phyloP scores from a whole-genome alignment of 2,329 filamentous ascomycete species.

The Calonectria pteridis region DNA sequence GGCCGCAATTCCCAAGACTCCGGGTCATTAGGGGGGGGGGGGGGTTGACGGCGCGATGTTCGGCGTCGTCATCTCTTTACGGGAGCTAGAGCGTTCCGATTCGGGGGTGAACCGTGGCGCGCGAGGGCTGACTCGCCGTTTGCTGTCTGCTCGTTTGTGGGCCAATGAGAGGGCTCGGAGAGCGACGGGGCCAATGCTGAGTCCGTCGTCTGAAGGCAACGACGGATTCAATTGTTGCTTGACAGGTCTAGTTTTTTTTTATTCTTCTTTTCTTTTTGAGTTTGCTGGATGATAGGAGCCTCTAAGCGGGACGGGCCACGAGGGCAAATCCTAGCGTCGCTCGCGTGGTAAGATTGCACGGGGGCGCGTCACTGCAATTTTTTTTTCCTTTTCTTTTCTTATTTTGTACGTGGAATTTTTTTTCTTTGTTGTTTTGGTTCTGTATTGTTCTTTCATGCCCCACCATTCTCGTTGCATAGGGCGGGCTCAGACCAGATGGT shows the following conservation, averaged over 20 bases:
- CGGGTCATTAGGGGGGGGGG: neutral
- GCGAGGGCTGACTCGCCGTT: constrained; percentile 20
- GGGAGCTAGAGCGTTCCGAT: neutral
- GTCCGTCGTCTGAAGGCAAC: neutral
- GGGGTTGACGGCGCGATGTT: constrained; percentile 7
- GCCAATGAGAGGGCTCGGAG: constrained; percentile 7
- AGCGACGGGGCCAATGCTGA: neutral
- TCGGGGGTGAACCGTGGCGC: constrained; percentile 1
- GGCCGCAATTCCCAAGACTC: neutral
- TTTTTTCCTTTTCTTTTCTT: neutral
- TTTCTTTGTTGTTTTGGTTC: neutral
- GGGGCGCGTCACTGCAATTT: neutral
- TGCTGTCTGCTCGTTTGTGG: constrained; percentile 17
- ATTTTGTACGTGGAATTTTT: neutral
- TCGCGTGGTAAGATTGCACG: constrained; percentile 16
- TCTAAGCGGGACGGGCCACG: constrained; percentile 10
- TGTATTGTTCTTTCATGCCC: neutral
- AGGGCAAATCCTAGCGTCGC: constrained; percentile 5
- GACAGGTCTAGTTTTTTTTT: neutral
- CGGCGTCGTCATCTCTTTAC: neutral
- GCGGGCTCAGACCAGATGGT: neutral
- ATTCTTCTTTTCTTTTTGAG: constrained; percentile 4
- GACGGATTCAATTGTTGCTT: neutral
- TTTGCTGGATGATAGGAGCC: constrained; percentile 1
- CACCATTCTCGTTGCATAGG: neutral